phyloP scores from a whole-genome alignment of 768 basidiomycete genomes.

The Kwoniella mangroviensis region DNA sequence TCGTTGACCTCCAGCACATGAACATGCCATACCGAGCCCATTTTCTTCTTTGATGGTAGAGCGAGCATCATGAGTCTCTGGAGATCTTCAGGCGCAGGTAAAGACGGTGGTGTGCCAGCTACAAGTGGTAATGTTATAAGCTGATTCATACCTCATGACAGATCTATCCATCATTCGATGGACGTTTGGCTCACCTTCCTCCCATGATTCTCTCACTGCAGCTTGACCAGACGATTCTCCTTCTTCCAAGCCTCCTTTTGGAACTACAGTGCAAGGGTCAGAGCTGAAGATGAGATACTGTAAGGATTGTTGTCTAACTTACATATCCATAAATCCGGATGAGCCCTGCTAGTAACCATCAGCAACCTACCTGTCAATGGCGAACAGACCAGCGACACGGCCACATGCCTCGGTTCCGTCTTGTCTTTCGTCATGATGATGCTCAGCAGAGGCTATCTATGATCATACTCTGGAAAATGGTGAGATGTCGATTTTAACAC shows the following conservation, averaged over 20 bases:
- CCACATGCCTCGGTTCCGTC: conserved; percentile 38
- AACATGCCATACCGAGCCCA: conserved; percentile 37
- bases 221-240: conserved; percentile 50
- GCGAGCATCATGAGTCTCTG: conserved; percentile 31
- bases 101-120: conserved; percentile 44
- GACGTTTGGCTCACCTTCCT: conserved; percentile 40
- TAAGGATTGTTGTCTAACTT: conserved; percentile 2
- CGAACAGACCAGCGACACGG: conserved; percentile 42
- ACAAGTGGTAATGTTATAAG: too few relatives aligned
- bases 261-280: conserved; percentile 31
- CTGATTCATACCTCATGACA: too few relatives aligned
- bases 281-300: background rate
- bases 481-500: background rate
- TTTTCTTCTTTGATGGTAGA: conserved; percentile 25
- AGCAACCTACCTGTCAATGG: conserved; percentile 27
- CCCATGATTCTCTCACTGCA: conserved; percentile 52
- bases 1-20: conserved; percentile 36
- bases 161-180: background rate
- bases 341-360: conserved; percentile 48
- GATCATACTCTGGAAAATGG: too few relatives aligned
- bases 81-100: conserved; percentile 30
- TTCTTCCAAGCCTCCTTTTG: conserved; percentile 50
- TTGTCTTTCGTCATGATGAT: conserved; percentile 14
- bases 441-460: background rate
- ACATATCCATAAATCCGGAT: conserved; percentile 51